Conservation (phyloP, 148 eudicot genomes). For the Dysphania ambrosioides region DNA sequence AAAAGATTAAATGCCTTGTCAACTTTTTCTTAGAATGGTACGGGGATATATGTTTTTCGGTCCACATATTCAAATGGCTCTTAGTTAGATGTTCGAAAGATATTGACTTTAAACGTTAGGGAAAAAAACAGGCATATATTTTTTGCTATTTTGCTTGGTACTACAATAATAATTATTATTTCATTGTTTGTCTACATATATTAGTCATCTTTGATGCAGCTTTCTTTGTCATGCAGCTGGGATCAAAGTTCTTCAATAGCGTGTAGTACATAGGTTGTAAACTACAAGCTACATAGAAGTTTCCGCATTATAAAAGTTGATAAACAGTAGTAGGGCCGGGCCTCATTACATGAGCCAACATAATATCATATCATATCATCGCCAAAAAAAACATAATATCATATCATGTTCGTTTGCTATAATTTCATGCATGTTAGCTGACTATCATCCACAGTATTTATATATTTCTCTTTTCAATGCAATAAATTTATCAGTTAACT, state of each 20-base stretch:
- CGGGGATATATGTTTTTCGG: neutral
- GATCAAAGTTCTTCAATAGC: neutral
- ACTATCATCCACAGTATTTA: no score
- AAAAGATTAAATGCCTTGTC: no score
- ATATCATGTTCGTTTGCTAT: no score
- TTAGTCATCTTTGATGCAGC: neutral
- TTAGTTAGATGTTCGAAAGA: neutral
- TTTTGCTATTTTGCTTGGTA: neutral
- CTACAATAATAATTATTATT: neutral
- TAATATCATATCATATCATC: no score
- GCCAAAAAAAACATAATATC: no score
- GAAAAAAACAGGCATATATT: neutral
- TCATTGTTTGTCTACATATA: neutral
- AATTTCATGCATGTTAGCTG: no score
- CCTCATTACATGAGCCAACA: no score
- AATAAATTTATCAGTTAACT: no score
- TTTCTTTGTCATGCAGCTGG: neutral
- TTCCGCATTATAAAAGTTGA: neutral
- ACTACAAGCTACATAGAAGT: neutral
- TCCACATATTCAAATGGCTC: neutral
- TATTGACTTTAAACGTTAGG: neutral
- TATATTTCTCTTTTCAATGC: no score
- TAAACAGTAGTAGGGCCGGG: no score
- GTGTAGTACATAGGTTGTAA: neutral
- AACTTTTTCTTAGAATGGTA: neutral